Evolutionary conservation across 176 grass and related monocot genomes (phyloP).

Genomic region (Miscanthus lutarioriparius): DNA sequence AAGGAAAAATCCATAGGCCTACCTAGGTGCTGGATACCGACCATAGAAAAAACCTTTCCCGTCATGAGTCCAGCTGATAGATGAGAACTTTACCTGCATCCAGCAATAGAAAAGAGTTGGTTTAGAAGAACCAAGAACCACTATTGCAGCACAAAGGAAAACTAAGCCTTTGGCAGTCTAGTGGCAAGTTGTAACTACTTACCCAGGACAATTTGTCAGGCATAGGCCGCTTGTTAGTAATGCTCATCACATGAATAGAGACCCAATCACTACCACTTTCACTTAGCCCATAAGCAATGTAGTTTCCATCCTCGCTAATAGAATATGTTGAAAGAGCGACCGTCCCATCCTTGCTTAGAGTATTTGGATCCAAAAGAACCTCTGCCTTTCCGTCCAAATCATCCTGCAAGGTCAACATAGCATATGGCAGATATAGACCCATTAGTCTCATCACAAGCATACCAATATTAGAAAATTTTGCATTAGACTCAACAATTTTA

Average conservation of each 20-base stretch:
- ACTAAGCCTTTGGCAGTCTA: background rate
- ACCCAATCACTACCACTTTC: slow-evolving; percentile 94
- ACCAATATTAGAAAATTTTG: background rate
- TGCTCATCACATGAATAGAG: slow-evolving; percentile 65
- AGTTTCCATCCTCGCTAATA: slow-evolving; percentile 84
- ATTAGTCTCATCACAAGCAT: background rate
- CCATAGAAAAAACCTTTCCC: slow-evolving; percentile 93
- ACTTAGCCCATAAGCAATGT: slow-evolving; percentile 86
- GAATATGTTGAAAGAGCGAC: slow-evolving; percentile 67
- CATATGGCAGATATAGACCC: background rate
- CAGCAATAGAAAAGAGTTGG: slow-evolving; percentile 13
- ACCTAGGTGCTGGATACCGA: slow-evolving; percentile 85
- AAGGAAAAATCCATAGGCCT: slow-evolving; percentile 1
- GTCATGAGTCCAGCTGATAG: slow-evolving; percentile 85
- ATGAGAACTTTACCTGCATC: slow-evolving; percentile 90
- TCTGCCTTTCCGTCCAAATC: slow-evolving; percentile 63
- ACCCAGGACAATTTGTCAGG: slow-evolving; percentile 89
- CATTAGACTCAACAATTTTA: background rate
- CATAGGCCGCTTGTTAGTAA: slow-evolving; percentile 59
- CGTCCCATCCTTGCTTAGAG: slow-evolving; percentile 81
- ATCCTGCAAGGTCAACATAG: slow-evolving; percentile 45
- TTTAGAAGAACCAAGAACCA: slow-evolving; percentile 29
- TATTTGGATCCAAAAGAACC: slow-evolving; percentile 86
- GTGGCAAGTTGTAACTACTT: slow-evolving; percentile 7
- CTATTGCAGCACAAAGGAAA: slow-evolving; percentile 8